phyloP scores from a whole-genome alignment of 352 stramenopile species.

The Phytophthora syringae region DNA sequence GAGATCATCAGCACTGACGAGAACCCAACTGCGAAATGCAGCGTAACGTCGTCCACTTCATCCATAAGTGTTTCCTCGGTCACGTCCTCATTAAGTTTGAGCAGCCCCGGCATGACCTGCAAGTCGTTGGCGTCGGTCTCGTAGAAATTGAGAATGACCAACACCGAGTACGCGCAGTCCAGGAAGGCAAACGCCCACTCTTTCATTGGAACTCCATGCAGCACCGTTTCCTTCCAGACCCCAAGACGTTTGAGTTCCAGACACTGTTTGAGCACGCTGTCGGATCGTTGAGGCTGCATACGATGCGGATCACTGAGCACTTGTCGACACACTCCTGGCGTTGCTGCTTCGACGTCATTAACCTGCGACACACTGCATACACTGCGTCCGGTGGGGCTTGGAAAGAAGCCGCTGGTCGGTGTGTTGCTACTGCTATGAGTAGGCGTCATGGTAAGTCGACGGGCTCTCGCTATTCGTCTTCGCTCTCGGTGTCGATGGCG shows the following conservation, averaged over 20 bases:
- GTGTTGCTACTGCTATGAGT: slow-evolving; percentile 6
- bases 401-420: slow-evolving; percentile 8
- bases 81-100: neutral
- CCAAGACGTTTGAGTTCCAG: slow-evolving; percentile 26
- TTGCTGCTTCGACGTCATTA: neutral
- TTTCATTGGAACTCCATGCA: slow-evolving; percentile 16
- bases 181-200: slow-evolving; percentile 27
- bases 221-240: slow-evolving; percentile 16
- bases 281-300: slow-evolving; percentile 8
- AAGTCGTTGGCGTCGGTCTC: slow-evolving; percentile 17
- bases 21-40: slow-evolving; percentile 27
- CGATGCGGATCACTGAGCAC: slow-evolving; percentile 1
- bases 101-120: slow-evolving; percentile 8
- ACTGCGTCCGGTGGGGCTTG: neutral
- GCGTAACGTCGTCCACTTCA: slow-evolving; percentile 16
- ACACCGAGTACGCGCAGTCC: slow-evolving; percentile 23
- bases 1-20: slow-evolving; percentile 26
- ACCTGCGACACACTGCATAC: neutral
- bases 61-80: slow-evolving; percentile 14
- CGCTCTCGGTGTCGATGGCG: slow-evolving; percentile 15
- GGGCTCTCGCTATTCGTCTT: slow-evolving; percentile 9
- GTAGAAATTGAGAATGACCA: slow-evolving; percentile 37
- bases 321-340: slow-evolving; percentile 14
- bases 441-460: slow-evolving; percentile 22
- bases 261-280: slow-evolving; percentile 26